phyloP scores from a whole-genome alignment of 2,329 filamentous ascomycete species.

The Diaporthe ampelina region DNA sequence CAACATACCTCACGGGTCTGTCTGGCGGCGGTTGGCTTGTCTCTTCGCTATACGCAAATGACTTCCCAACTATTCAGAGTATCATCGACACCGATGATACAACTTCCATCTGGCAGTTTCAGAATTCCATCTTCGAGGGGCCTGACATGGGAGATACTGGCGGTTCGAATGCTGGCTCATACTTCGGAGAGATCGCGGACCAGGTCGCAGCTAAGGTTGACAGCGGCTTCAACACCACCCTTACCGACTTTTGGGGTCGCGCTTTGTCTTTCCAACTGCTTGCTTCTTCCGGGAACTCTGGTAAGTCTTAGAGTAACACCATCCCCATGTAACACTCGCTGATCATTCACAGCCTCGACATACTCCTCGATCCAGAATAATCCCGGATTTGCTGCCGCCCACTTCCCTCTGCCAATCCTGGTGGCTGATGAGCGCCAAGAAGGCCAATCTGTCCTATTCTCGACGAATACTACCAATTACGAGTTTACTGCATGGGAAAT shows the following conservation, averaged over 20 bases:
- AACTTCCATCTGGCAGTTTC: constrained; percentile 51
- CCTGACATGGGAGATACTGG: constrained; percentile 46
- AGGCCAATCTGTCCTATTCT: constrained; percentile 64
- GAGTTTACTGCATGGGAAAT: constrained; percentile 77
- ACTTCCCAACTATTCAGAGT: constrained; percentile 77
- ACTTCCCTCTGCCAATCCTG: constrained; percentile 63
- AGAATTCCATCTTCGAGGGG: constrained; percentile 52
- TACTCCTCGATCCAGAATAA: constrained; percentile 77
- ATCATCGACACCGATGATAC: constrained; percentile 63
- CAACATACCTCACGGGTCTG: constrained; percentile 85
- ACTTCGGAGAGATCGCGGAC: constrained; percentile 71
- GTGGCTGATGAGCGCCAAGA: constrained; percentile 63
- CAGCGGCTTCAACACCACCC: constrained; percentile 75
- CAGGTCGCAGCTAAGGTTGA: constrained; percentile 72
- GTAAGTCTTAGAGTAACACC: constrained; percentile 67
- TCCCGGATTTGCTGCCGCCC: constrained; percentile 57
- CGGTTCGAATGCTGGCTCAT: constrained; percentile 54
- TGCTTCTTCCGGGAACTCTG: constrained; percentile 73
- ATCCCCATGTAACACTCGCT: not conserved
- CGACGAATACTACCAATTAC: constrained; percentile 71
- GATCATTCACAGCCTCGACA: constrained; percentile 68
- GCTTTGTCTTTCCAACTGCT: constrained; percentile 88
- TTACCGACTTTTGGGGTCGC: constrained; percentile 92
- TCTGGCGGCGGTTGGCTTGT: constrained; percentile 91
- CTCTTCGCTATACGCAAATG: constrained; percentile 86